phyloP scores from a whole-genome alignment of 202 grass and related monocot species.

The Brachypodium distachyon region DNA sequence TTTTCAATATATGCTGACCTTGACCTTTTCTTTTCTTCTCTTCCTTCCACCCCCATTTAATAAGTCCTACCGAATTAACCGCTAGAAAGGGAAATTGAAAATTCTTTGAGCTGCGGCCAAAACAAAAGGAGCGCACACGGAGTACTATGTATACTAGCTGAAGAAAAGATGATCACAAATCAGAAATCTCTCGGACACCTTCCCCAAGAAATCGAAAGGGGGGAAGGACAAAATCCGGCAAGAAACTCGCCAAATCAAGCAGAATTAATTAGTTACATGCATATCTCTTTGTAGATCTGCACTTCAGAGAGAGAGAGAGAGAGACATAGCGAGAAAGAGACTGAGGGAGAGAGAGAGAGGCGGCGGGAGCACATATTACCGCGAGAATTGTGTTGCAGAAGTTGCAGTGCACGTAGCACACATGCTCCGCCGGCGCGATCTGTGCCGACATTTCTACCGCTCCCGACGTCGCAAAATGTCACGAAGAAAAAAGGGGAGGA shows the following conservation, averaged over 20 bases:
- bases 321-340: neutral
- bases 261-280: neutral
- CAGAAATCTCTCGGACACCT: neutral
- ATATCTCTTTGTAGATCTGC: conserved; percentile 18
- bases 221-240: neutral
- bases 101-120: neutral
- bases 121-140: neutral
- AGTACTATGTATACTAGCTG: no score
- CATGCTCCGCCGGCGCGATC: conserved; percentile 47
- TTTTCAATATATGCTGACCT: neutral
- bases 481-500: neutral
- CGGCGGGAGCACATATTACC: conserved; percentile 30
- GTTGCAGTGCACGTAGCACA: conserved; percentile 88
- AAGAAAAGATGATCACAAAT: neutral
- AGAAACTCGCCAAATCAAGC: neutral
- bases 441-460: conserved; percentile 36
- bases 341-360: neutral
- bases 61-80: neutral
- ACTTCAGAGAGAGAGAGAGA: neutral
- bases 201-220: neutral
- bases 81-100: neutral
- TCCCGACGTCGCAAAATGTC: neutral
- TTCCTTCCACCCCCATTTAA: neutral
- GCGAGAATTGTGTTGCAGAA: conserved; percentile 96
- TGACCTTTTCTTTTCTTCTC: neutral